These are phyloP conservation scores for Eutrema japonicum DNA, from an alignment of 345 rosid genomes.

Conservation along the genomic window DNA sequence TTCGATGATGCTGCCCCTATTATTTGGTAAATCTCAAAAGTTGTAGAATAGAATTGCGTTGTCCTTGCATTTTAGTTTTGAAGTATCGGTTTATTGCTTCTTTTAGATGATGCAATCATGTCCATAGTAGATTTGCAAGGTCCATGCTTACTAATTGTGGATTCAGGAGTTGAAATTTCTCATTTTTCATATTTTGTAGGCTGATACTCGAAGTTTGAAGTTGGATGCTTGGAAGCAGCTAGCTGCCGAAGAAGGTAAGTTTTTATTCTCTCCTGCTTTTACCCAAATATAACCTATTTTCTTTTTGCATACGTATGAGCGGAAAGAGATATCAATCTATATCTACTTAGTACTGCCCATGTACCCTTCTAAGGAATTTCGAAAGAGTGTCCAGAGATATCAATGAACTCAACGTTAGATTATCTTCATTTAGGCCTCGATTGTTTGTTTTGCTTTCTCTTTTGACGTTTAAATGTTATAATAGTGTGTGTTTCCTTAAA, in stretches of 20 bases:
- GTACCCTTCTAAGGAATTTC: slow-evolving; percentile 21
- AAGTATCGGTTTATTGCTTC: neutral
- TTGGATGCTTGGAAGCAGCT: slow-evolving; percentile 92
- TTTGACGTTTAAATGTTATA: neutral
- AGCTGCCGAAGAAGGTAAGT: slow-evolving; percentile 86
- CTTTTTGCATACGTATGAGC: neutral
- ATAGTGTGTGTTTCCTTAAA: neutral
- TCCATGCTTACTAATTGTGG: slow-evolving; percentile 23
- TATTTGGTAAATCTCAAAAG: slow-evolving; percentile 7
- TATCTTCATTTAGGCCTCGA: neutral
- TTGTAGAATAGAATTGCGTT: slow-evolving; percentile 1
- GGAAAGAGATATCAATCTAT: neutral
- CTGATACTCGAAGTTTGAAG: slow-evolving; percentile 74
- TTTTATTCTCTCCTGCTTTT: slow-evolving; percentile 10
- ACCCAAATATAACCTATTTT: neutral
- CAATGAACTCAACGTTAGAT: slow-evolving; percentile 19
- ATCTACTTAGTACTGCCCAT: slow-evolving; percentile 4
- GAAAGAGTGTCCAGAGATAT: slow-evolving; percentile 4
- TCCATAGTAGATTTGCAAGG: neutral
- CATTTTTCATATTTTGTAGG: slow-evolving; percentile 53
- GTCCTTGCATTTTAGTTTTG: slow-evolving; percentile 14
- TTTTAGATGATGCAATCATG: slow-evolving; percentile 6
- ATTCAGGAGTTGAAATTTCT: neutral
- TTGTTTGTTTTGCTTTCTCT: slow-evolving; percentile 4
- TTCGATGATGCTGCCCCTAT: neutral